phyloP scores from a whole-genome alignment of 805 yeast species.

The Priceomyces fermenticarens region DNA sequence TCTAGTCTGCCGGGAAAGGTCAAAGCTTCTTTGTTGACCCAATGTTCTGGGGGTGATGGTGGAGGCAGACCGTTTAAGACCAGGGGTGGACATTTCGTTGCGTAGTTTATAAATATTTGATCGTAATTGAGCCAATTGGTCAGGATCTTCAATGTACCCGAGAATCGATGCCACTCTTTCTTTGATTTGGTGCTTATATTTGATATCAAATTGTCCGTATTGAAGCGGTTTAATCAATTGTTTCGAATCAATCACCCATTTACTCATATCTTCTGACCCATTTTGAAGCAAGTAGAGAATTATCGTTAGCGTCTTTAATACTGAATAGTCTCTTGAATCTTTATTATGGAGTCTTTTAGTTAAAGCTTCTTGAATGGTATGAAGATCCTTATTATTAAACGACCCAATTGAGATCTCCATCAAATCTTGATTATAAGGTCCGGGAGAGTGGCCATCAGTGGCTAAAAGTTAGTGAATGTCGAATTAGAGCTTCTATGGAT shows the following conservation, averaged over 20 bases:
- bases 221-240: constrained; percentile 16
- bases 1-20: neutral
- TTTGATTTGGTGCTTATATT: constrained; percentile 30
- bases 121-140: constrained; percentile 37
- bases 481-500: too few relatives aligned
- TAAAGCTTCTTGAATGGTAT: constrained; percentile 38
- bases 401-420: constrained; percentile 50
- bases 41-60: neutral
- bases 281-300: constrained; percentile 49
- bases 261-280: constrained; percentile 50
- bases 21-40: neutral
- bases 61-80: constrained; percentile 17
- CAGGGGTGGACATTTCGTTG: constrained; percentile 41
- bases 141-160: constrained; percentile 27
- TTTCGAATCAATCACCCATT: constrained; percentile 34
- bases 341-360: constrained; percentile 33
- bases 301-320: constrained; percentile 52
- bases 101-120: constrained; percentile 38
- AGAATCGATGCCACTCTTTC: constrained; percentile 33
- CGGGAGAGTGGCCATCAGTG: constrained; percentile 51
- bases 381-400: constrained; percentile 33
- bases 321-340: constrained; percentile 27
- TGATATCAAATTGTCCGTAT: constrained; percentile 8
- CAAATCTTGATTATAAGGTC: constrained; percentile 56
- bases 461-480: constrained; percentile 21